phyloP scores from a whole-genome alignment of 225 moss, liverwort and hornwort species.

The Pseudisothecium myosuroides region DNA sequence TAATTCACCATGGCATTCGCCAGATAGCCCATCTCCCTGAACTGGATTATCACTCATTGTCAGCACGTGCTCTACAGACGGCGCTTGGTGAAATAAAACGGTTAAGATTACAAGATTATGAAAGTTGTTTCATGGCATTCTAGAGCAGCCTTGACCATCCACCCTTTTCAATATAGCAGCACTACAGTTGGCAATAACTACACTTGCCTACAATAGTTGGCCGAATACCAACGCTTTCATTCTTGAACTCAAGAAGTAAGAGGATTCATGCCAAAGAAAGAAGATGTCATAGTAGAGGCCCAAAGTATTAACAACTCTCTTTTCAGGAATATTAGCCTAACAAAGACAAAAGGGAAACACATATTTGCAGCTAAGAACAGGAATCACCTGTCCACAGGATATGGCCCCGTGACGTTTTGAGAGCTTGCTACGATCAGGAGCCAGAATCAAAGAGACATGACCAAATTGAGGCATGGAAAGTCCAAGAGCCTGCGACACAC shows the following conservation, averaged over 20 bases:
- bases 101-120: neutral
- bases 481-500: conserved; percentile 61
- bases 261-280: neutral
- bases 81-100: neutral
- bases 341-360: neutral
- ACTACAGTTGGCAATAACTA: neutral
- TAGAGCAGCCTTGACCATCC: neutral
- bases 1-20: conserved; percentile 91
- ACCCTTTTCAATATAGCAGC: neutral
- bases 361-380: neutral
- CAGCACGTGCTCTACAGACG: neutral
- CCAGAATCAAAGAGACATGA: conserved; percentile 91
- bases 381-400: conserved; percentile 79
- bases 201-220: neutral
- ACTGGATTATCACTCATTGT: conserved; percentile 40
- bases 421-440: conserved; percentile 96
- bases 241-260: neutral
- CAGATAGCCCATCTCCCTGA: conserved; percentile 91
- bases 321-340: neutral
- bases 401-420: conserved; percentile 97
- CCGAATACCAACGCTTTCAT: neutral
- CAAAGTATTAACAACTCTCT: neutral
- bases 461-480: conserved; percentile 96
- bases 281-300: neutral
- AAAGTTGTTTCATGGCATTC: neutral